These are phyloP conservation scores for Osmanthus fragrans DNA, from an alignment of 257 asterid genomes.

Conservation along the genomic window DNA sequence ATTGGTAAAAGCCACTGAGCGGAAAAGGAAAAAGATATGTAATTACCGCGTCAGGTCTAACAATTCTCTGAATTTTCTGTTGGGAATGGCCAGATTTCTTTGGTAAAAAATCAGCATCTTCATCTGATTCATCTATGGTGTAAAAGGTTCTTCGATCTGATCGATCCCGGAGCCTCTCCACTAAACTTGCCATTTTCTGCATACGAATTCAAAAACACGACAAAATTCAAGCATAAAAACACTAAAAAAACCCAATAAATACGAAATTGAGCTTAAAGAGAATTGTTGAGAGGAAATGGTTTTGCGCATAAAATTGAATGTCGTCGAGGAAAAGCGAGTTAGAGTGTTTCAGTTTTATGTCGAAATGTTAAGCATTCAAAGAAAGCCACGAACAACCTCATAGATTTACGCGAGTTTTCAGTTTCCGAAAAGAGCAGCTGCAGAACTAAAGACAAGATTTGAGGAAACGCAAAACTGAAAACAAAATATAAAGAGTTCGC, in stretches of 20 bases:
- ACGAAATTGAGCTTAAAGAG: not conserved
- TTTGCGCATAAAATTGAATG: not conserved
- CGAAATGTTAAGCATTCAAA: not conserved
- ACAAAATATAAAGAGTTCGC: not conserved
- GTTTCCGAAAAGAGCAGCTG: not conserved
- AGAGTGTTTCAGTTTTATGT: not conserved
- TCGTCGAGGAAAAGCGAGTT: not conserved
- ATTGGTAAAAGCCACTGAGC: constrained; percentile 2
- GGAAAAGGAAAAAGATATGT: not conserved
- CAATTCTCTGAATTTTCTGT: constrained; percentile 38
- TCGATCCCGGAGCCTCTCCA: constrained; percentile 57
- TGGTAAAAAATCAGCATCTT: constrained; percentile 36
- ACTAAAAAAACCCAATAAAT: not conserved
- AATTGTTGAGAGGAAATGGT: not conserved
- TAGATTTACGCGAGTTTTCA: not conserved
- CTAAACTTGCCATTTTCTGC: constrained; percentile 54
- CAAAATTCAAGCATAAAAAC: not conserved
- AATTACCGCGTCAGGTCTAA: constrained; percentile 45
- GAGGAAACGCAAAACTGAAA: not conserved
- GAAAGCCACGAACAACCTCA: not conserved
- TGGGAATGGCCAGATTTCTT: constrained; percentile 34
- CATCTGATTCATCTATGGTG: constrained; percentile 55
- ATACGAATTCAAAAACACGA: not conserved
- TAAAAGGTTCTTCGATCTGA: constrained; percentile 55
- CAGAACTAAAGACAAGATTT: not conserved